Base-by-base conservation (phyloP, 768 basidiomycete genomes). In the Macrolepiota dolichaula region DNA sequence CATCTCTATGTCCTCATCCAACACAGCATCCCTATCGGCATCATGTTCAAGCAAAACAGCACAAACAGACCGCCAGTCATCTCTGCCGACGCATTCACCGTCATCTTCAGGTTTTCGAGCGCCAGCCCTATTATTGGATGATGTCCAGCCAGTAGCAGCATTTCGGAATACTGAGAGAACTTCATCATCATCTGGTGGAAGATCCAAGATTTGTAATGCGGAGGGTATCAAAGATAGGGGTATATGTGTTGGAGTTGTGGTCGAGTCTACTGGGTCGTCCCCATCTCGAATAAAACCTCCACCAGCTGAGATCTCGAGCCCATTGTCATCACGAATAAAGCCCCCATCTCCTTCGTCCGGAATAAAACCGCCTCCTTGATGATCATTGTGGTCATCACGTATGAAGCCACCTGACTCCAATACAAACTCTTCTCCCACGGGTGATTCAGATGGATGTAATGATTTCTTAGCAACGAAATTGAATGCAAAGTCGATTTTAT, bases 11-110 rank as follows among this genome's bases (percentile, higher is more conserved):
- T 59, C 57, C 5, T 63, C 67, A 25, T 64, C 67, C 51, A 71
- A 64, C 32, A 63, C 70, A 24, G 66, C 67, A 54, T 68, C 72
- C 49, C 62, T 65, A 3, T 55, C 68, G 12, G 50, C 69, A 6
- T 71, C 73, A 2, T 73, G 74, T 61, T 85, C 87, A 3, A 94
- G 76, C 12, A 94, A 74, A 3, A 88, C 88, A 10, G 87, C 85
- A 69, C 92, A 94, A 3, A 94, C 88, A 12, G 89, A 81, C 38
- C 89, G 82, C 89, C 89, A 94, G 68, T 93, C 92, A 29, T 85
- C 84, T 52, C 79, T 75, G 64, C 79, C 83, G 25, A 94, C 81
- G 47, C 73, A 70, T 29, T 71, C 71, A 13, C 70, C 74, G 35
- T 65, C 68, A 5, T 61, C 59, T 17, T 67, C 64, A 4, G 57